Evolutionary conservation across 495 filamentous ascomycete species (phyloP).

Genomic region (Annulohypoxylon bovei): DNA sequence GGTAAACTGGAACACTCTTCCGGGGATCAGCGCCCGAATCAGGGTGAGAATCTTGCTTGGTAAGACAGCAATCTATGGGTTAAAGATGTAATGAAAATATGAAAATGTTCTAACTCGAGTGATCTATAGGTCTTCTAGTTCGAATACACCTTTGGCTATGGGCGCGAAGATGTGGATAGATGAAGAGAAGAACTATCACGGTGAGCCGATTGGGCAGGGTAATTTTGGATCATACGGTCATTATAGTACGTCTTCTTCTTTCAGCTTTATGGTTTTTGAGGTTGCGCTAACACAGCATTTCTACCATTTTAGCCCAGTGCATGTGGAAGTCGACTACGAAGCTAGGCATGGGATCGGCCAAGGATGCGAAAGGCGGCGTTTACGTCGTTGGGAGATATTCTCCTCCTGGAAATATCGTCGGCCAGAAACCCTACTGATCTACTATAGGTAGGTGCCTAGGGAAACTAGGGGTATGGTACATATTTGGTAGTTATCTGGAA

Average conservation of each 20-base stretch:
- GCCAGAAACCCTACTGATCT: slow-evolving; percentile 47
- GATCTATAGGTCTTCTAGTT: slow-evolving; percentile 25
- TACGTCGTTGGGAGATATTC: slow-evolving; percentile 54
- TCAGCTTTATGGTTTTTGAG: not conserved
- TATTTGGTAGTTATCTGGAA: too few species aligned
- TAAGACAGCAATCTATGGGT: slow-evolving; percentile 19
- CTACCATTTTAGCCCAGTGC: slow-evolving; percentile 48
- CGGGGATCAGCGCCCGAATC: slow-evolving; percentile 43
- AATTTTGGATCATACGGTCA: slow-evolving; percentile 50
- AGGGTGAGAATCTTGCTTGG: slow-evolving; percentile 56
- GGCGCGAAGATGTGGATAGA: slow-evolving; percentile 44
- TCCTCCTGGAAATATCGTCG: slow-evolving; percentile 48
- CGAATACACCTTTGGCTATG: slow-evolving; percentile 30
- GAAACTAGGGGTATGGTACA: too few species aligned
- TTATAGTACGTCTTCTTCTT: slow-evolving; percentile 44
- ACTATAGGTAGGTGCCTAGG: too few species aligned
- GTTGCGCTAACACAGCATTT: slow-evolving; percentile 4
- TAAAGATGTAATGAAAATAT: not conserved
- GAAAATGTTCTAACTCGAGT: not conserved
- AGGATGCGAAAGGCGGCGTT: slow-evolving; percentile 43
- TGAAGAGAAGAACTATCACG: slow-evolving; percentile 51
- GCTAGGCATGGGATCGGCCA: slow-evolving; percentile 50
- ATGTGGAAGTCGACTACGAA: slow-evolving; percentile 53
- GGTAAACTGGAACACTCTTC: slow-evolving; percentile 49
- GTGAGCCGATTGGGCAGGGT: slow-evolving; percentile 51